Evolutionary conservation across 768 basidiomycete species (phyloP), one percentile per base, ranked within the genome.

Genomic region (Macrolepiota dolichaula): DNA sequence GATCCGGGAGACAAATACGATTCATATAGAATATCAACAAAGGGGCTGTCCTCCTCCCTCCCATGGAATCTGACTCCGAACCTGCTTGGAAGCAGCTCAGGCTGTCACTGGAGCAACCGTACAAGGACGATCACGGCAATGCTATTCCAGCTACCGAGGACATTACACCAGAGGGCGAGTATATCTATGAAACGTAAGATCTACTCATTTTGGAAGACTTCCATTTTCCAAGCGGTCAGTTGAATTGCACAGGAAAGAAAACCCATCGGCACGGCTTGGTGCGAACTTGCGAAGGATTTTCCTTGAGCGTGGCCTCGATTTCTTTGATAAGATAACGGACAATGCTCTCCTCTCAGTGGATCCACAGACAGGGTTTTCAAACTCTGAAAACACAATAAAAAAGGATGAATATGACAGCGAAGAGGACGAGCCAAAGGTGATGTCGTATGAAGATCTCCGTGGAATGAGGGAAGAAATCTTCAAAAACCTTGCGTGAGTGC

Each of bases 81-180:
- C 78, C 78, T 11, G 69, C 76, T 9, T 88, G 85, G 83, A 86
- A 82, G 68, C 80, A 80, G 63, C 75, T 87, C 38, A 86, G 74
- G 62, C 74, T 93, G 10, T 87, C 90, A 1, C 79, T 94, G 35
- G 92, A 94, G 69, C 78, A 85, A 40, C 91, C 89, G 0, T 92
- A 92, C 76, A 92, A 88, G 71, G 88, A 92, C 67, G 91, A 94
- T 65, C 73, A 80, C 38, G 91, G 89, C 7, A 76, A 82, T 49
- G 78, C 68, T 9, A 83, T 93, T 29, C 87, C 84, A 25, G 76
- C 78, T 4, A 73, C 94, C 29, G 73, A 81, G 27, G 91, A 94
- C 67, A 89, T 94, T 57, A 79, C 82, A 6, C 77, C 81, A 25
- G 86, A 91, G 46, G 89, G 91, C 40, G 80, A 85, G 63, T 81